Base-by-base conservation (phyloP, 768 basidiomycete genomes). In the Suillus decipiens region DNA sequence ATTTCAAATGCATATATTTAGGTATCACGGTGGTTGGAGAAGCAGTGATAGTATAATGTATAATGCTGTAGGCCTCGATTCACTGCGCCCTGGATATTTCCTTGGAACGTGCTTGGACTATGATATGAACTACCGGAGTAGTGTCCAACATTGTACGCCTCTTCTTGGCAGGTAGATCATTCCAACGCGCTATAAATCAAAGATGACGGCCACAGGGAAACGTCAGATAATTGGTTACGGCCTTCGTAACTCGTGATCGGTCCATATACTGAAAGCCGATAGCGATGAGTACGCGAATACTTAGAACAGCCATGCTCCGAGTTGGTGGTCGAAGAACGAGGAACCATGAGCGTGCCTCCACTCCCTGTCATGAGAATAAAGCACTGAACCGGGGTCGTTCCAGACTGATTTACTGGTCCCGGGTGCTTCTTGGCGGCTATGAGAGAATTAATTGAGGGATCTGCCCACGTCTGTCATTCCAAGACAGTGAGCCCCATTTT, bases 381-480 rank as follows among this genome's bases (percentile, higher is more conserved):
- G 4, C 55, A 28, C 24, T 37, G 36, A 37, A 39, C 28, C 28
- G 31, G 31, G 51, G 19, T 24, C 37, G 55, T 57, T 57, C 24
- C 15, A 39, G 37, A 39, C 24, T 17, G 37, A 28, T 57, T 1
- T 11, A 42, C 39, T 57, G 24, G 14, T 31, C 19, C 6, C 17
- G 17, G 17, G 1, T 17, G 4, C 37, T 56, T 56, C 55, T 28
- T 28, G 6, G 37, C 56, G 11, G 19, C 41, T 57, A 39, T 57
- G 56, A 28, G 56, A 41, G 24, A 57, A 41, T 57, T 57, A 41
- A 57, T 41, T 19, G 37, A 57, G 17, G 10, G 56, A 57, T 57
- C n/a, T 31, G 56, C 56, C 56, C 56, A 57, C 56, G 56, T 57
- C 56, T 57, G 56, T 57, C 56, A 57, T 57, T 28, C 24, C 17